These are phyloP conservation scores for Irpex rosettiformis DNA, from an alignment of 1,284 basidiomycete genomes.

Conservation along the genomic window DNA sequence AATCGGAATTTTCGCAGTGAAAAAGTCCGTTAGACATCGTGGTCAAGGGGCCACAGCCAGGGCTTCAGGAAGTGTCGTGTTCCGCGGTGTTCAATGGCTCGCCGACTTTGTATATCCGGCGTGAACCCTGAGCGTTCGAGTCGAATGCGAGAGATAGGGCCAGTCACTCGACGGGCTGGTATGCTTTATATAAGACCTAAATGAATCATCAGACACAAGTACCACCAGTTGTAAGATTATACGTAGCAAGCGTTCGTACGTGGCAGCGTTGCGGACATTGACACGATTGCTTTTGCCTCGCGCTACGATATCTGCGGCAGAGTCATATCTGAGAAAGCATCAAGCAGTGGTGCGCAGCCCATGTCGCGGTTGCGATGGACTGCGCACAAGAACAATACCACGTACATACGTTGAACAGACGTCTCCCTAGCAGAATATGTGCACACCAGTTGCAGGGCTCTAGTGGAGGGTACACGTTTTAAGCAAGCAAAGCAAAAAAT, in stretches of 20 bases:
- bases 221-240: not conserved
- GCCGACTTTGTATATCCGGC: too few relatives aligned
- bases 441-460: too few relatives aligned
- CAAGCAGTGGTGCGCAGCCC: not conserved
- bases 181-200: not conserved
- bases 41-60: not conserved
- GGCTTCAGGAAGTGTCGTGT: not conserved
- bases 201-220: not conserved
- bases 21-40: conserved; percentile 20
- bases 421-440: not conserved
- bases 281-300: too few relatives aligned
- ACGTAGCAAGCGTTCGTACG: not conserved
- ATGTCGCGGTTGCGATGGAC: not conserved
- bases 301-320: too few relatives aligned
- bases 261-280: not conserved
- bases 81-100: too few relatives aligned
- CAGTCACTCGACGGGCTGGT: not conserved
- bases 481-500: conserved; percentile 19
- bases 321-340: too few relatives aligned
- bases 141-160: not conserved
- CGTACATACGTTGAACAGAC: not conserved
- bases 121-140: not conserved
- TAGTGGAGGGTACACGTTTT: too few relatives aligned
- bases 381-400: not conserved
- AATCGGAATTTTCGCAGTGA: conserved; percentile 44